phyloP scores from a whole-genome alignment of 108 stramenopile genomes.

The Nitzschia sp. region DNA sequence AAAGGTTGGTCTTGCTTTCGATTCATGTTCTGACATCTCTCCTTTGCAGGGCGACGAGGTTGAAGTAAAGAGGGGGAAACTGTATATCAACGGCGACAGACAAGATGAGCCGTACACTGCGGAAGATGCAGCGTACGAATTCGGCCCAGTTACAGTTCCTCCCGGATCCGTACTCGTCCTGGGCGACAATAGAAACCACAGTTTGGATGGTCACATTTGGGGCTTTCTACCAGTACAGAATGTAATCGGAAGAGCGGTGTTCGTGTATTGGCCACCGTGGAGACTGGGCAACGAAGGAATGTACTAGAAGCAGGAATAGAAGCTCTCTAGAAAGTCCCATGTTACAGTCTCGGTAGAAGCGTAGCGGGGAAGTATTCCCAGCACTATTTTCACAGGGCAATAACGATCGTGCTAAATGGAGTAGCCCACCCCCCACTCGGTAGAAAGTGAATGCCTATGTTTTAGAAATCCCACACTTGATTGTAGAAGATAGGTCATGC shows the following conservation, averaged over 20 bases:
- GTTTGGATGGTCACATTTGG: slow-evolving; percentile 91
- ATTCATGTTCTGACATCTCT: neutral
- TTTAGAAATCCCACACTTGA: too few relatives aligned
- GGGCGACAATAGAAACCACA: slow-evolving; percentile 93
- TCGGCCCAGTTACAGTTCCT: slow-evolving; percentile 87
- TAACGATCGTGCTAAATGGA: too few relatives aligned
- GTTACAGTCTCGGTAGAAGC: too few relatives aligned
- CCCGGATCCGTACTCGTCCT: slow-evolving; percentile 80
- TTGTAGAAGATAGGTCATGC: too few relatives aligned
- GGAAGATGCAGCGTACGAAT: slow-evolving; percentile 85
- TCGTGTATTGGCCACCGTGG: slow-evolving; percentile 93
- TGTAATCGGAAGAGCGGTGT: slow-evolving; percentile 79
- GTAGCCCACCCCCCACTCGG: too few relatives aligned
- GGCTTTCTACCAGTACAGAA: slow-evolving; percentile 75
- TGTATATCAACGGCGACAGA: slow-evolving; percentile 86
- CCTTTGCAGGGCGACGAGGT: slow-evolving; percentile 79
- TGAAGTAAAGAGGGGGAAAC: slow-evolving; percentile 79
- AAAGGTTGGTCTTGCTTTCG: neutral
- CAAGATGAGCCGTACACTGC: slow-evolving; percentile 92
- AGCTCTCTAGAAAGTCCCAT: too few relatives aligned
- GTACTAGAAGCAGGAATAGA: too few relatives aligned
- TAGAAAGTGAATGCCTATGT: too few relatives aligned
- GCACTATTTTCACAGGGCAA: too few relatives aligned
- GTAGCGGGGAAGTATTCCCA: too few relatives aligned
- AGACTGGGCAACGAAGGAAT: slow-evolving; percentile 80